phyloP scores from a whole-genome alignment of 2,329 filamentous ascomycete species.

The Apiospora kogelbergensis region DNA sequence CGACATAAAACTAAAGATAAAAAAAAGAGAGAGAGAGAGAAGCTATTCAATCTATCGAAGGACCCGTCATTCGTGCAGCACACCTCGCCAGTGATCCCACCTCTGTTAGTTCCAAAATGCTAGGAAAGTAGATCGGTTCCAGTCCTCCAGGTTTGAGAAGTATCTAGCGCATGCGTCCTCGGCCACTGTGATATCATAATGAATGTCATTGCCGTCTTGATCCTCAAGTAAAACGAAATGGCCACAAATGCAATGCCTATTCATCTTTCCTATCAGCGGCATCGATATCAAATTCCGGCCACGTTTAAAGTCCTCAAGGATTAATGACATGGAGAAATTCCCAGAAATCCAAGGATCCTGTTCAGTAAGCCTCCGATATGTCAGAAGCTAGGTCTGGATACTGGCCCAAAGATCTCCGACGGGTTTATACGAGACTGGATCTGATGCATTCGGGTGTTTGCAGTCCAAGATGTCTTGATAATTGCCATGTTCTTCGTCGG shows the following conservation, averaged over 20 bases:
- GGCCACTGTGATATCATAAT: not conserved
- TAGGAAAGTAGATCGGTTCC: constrained; percentile 2
- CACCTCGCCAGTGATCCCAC: no score
- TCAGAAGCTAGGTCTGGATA: not conserved
- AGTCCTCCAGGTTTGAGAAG: constrained; percentile 10
- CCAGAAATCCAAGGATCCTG: not conserved
- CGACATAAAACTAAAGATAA: no score
- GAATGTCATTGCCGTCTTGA: no score
- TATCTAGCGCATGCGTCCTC: not conserved
- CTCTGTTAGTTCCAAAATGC: no score
- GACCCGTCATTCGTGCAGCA: no score
- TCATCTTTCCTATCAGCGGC: not conserved
- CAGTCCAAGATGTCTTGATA: not conserved
- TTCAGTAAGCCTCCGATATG: not conserved
- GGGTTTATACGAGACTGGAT: not conserved
- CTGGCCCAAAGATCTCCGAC: not conserved
- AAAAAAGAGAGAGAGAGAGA: no score
- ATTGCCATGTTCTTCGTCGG: not conserved
- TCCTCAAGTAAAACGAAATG: no score
- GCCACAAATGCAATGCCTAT: not conserved
- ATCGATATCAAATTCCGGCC: not conserved
- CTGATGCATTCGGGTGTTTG: no score
- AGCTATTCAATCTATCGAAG: no score
- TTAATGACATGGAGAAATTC: not conserved
- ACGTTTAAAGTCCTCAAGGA: not conserved